Conservation (phyloP, 202 grass and related monocot genomes). For the Brachypodium distachyon region DNA sequence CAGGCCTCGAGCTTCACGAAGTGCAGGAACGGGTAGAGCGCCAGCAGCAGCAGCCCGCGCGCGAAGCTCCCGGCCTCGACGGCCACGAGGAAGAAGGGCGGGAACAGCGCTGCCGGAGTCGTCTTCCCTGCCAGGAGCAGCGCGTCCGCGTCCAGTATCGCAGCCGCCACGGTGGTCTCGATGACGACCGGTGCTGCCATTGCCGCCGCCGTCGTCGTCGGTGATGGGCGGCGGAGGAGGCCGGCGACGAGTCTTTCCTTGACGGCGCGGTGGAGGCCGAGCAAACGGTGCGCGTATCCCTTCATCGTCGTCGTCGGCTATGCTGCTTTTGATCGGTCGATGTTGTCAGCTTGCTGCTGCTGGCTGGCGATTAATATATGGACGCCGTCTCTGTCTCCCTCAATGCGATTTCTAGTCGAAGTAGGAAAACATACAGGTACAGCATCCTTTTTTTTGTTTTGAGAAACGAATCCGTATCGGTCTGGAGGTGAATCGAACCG, state of each 20-base stretch:
- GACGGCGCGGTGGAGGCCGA: neutral
- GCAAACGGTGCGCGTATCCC: neutral
- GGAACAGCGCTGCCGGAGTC: conserved; percentile 6
- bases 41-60: conserved; percentile 21
- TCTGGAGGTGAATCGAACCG: no score
- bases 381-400: no score
- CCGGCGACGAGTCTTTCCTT: neutral
- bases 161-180: neutral
- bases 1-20: neutral
- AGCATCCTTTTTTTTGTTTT: no score
- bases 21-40: conserved; percentile 21
- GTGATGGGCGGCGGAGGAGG: neutral
- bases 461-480: no score
- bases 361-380: no score
- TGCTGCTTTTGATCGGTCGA: no score
- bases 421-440: no score
- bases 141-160: conserved; percentile 20
- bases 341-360: no score
- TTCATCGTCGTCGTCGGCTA: neutral
- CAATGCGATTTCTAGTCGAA: no score
- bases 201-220: neutral
- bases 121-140: conserved; percentile 22
- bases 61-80: conserved; percentile 35
- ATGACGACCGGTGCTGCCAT: neutral
- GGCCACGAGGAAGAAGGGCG: conserved; percentile 24